Evolutionary conservation across 352 stramenopile species (phyloP).

Genomic region (Globisporangium nodosum): DNA sequence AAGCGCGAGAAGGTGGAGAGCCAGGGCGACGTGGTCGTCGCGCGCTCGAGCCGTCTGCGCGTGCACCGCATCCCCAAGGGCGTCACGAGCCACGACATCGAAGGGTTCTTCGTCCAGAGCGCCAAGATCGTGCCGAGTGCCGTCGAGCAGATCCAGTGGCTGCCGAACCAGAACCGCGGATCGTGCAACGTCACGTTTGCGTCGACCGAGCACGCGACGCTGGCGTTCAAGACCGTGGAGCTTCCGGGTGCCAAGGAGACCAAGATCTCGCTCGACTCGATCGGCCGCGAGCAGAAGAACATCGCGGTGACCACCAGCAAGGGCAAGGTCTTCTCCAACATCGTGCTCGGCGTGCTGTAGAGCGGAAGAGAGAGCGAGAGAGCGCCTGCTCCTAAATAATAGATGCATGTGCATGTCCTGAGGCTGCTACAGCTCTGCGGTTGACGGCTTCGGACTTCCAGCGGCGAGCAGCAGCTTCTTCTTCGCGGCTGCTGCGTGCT

Average conservation of each 20-base stretch:
- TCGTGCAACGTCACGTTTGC: conserved; percentile 68
- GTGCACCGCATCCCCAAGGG: conserved; percentile 74
- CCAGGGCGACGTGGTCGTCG: conserved; percentile 18
- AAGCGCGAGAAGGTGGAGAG: conserved; percentile 17
- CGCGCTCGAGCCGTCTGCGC: conserved; percentile 58
- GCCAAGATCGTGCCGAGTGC: conserved; percentile 56
- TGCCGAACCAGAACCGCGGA: conserved; percentile 58
- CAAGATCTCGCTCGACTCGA: conserved; percentile 41
- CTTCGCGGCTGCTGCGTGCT: conserved; percentile 65
- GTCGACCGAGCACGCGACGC: conserved; percentile 47
- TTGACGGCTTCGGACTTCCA: conserved; percentile 19
- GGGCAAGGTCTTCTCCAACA: conserved; percentile 67
- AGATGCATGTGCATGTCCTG: conserved; percentile 11
- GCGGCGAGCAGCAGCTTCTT: conserved; percentile 42
- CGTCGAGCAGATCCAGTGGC: conserved; percentile 64
- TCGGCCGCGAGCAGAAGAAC: conserved; percentile 66
- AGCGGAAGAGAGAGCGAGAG: not conserved
- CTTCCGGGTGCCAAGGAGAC: conserved; percentile 29
- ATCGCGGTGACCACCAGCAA: conserved; percentile 49
- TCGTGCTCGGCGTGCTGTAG: conserved; percentile 43
- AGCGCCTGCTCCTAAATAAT: conserved; percentile 10
- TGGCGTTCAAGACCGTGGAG: conserved; percentile 59
- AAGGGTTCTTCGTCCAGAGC: conserved; percentile 61
- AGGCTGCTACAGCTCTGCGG: conserved; percentile 21
- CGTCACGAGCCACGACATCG: conserved; percentile 53